Base-by-base conservation (phyloP, 768 basidiomycete species). In the Russula vinacea region DNA sequence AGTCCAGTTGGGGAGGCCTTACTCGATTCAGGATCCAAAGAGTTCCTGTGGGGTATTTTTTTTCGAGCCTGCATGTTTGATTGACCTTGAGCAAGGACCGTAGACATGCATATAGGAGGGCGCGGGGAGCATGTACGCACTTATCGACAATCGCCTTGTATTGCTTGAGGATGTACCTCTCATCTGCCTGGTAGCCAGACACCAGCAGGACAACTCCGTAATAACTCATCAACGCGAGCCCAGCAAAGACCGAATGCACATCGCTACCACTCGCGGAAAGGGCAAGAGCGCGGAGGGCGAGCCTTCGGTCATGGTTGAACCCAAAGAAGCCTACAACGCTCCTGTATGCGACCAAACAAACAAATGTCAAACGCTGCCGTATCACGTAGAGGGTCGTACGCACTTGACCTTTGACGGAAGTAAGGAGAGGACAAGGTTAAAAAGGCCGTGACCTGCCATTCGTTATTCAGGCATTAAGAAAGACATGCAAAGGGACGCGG, bases 141-240 rank as follows among this genome's bases (percentile, higher is more conserved):
- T 76, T 80, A 65, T 87, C 83, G 1, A 92, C 83, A 39, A 92
- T 83, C 0, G 78, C 79, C 29, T 76, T 76, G 70, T 90, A 90
- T 68, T 87, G 83, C 58, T 76, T 78, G 47, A 91, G 68, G 9
- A 88, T 84, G 49, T 82, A 80, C 45, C 77, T 76, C 70, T 87
- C 87, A 65, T 93, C 84, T 0, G 89, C 89, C 70, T 89, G 90
- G 68, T 85, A 93, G 1, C 90, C 90, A 6, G 86, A 78, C 35
- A 89, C 71, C 0, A 89, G 80, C 2, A 92, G 78, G 5, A 91
- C 82, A 56, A 86, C 80, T 32, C 90, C 87, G 58, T 89, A 78
- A 70, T 91, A 92, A 3, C 88, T 88, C 88, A 93, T 92, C 9
- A 93, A 74, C 0, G 88, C 82, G n/a, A 92, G 76, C 16, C 89